These are phyloP conservation scores for Neurospora sp. DNA, from an alignment of 495 filamentous ascomycete genomes.

Conservation along the genomic window DNA sequence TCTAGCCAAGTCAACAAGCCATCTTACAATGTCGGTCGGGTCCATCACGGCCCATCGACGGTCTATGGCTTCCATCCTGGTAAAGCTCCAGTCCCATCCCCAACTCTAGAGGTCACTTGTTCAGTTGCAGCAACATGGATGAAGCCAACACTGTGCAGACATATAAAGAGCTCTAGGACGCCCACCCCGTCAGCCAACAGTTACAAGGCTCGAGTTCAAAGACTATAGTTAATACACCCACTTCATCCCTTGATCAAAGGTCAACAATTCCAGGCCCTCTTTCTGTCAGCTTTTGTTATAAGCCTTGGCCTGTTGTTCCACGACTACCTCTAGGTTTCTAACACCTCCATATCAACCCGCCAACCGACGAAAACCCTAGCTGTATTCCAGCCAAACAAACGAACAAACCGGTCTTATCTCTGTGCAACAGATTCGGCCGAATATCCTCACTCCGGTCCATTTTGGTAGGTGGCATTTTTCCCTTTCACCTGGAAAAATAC, in stretches of 20 bases:
- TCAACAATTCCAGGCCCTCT: background rate
- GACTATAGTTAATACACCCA: background rate
- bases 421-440: constrained; percentile 5
- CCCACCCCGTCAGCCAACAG: background rate
- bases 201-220: background rate
- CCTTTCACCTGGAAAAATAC: background rate
- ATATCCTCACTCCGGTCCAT: background rate
- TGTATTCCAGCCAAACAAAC: constrained; percentile 15
- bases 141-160: background rate
- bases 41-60: background rate
- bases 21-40: background rate
- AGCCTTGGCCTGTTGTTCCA: background rate
- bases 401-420: constrained; percentile 16
- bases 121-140: background rate
- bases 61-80: background rate
- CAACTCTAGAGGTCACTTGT: background rate
- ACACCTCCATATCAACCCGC: constrained; percentile 2
- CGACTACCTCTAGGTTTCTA: background rate
- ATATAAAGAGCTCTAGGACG: background rate
- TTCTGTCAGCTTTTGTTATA: background rate
- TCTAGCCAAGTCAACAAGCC: background rate
- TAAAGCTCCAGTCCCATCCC: background rate
- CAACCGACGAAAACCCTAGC: background rate
- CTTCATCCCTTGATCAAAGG: background rate
- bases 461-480: background rate